Evolutionary conservation across 176 grass and related monocot species (phyloP).

Genomic region (Oryza glaberrima): DNA sequence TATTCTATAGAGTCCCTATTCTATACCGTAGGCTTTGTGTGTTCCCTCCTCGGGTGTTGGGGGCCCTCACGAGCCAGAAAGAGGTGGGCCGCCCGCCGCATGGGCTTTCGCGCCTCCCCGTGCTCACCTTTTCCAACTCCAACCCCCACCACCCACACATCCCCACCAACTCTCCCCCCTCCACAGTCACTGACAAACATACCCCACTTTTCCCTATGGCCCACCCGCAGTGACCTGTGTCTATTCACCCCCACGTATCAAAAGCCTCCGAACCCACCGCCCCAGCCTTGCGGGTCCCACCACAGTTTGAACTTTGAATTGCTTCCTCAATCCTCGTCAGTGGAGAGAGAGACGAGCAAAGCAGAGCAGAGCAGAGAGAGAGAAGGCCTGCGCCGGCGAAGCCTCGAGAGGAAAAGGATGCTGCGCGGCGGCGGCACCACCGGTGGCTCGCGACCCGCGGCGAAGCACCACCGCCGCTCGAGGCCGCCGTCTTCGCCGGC

Average conservation of each 20-base stretch:
- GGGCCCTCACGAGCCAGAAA: background rate
- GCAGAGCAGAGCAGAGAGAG: too few relatives aligned
- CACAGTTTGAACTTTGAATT: background rate
- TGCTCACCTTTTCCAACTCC: constrained; percentile 41
- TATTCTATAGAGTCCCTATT: too few relatives aligned
- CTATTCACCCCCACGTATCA: accelerated
- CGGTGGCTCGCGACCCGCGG: background rate
- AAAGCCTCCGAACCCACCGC: background rate
- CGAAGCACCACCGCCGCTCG: constrained; percentile 20
- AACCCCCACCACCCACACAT: background rate
- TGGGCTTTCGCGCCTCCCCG: constrained; percentile 41
- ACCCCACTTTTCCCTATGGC: accelerated
- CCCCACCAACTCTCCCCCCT: accelerated
- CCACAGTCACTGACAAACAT: background rate
- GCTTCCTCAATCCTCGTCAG: background rate
- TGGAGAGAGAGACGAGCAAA: background rate
- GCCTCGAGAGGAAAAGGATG: background rate
- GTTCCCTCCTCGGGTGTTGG: too few relatives aligned
- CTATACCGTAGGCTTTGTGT: too few relatives aligned
- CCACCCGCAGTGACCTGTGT: background rate
- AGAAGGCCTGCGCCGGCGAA: background rate
- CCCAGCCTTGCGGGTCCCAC: background rate
- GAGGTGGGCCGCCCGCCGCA: background rate
- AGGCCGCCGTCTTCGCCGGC: constrained; percentile 15
- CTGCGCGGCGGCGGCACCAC: background rate